These are phyloP conservation scores for Fusarium sublunatum DNA, from an alignment of 2,329 filamentous ascomycete species.

Conservation along the genomic window DNA sequence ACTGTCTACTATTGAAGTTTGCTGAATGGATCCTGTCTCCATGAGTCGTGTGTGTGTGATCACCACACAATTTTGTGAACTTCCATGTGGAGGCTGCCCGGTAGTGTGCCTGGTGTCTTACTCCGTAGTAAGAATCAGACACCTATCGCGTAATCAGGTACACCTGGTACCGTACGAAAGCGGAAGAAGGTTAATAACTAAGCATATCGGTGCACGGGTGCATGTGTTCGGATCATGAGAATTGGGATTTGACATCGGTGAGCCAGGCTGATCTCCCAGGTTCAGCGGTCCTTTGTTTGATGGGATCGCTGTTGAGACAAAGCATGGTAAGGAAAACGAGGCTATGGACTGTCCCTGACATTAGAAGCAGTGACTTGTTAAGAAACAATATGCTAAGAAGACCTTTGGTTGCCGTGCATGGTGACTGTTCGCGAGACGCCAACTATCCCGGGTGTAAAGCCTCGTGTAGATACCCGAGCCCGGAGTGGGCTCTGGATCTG, in stretches of 20 bases:
- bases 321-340: not conserved
- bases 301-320: not conserved
- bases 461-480: slow-evolving; percentile 1
- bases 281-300: not conserved
- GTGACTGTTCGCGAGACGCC: not conserved
- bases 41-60: slow-evolving; percentile 14
- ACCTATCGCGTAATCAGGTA: not conserved
- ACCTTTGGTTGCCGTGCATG: slow-evolving; percentile 3
- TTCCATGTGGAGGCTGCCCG: not conserved
- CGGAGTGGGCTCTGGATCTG: not conserved
- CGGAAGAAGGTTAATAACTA: slow-evolving; percentile 16
- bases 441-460: not conserved
- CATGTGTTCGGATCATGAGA: not conserved
- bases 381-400: slow-evolving; percentile 6
- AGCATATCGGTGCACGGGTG: not conserved
- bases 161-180: slow-evolving; percentile 8
- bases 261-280: slow-evolving; percentile 1
- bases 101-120: not conserved
- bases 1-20: slow-evolving; percentile 7
- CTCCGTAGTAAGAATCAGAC: not conserved
- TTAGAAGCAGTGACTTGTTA: not conserved
- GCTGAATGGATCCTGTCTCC: not conserved
- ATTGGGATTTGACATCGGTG: not conserved
- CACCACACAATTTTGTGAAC: not conserved
- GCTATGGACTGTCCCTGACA: not conserved